Percentiles rank a stretch among this genome's conserved stretches.
phyloP scores from a whole-genome alignment of 495 filamentous ascomycete species.

The Aspergillus wentii region DNA sequence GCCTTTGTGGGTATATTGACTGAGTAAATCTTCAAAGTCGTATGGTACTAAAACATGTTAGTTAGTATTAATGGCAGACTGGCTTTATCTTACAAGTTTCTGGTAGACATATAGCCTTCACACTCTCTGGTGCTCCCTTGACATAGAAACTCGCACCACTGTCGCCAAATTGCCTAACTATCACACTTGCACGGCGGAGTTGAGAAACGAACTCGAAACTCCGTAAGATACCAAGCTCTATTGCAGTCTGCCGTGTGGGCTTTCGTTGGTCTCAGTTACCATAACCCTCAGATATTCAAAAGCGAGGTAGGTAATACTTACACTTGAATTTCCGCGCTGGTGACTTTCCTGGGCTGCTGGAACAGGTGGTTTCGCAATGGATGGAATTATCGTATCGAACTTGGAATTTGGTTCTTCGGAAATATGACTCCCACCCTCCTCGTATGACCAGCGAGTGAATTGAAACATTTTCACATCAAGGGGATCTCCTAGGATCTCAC shows the following conservation, averaged over 20 bases:
- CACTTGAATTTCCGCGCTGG: slow-evolving; percentile 20
- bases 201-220: slow-evolving; percentile 96
- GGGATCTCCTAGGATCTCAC: slow-evolving; percentile 86
- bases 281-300: neutral
- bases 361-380: slow-evolving; percentile 77
- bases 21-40: slow-evolving; percentile 84
- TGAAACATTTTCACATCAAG: slow-evolving; percentile 99
- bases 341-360: neutral
- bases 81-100: slow-evolving; percentile 60
- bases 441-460: slow-evolving; percentile 89
- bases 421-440: slow-evolving; percentile 63
- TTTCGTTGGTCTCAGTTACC: slow-evolving; percentile 10
- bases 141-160: slow-evolving; percentile 80
- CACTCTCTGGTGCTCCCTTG: slow-evolving; percentile 95
- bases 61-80: slow-evolving; percentile 4
- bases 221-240: slow-evolving; percentile 84
- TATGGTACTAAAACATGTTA: slow-evolving; percentile 56
- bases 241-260: no score
- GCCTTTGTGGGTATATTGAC: slow-evolving; percentile 88
- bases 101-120: slow-evolving; percentile 82
- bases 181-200: slow-evolving; percentile 87
- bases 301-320: slow-evolving; percentile 11
- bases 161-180: slow-evolving; percentile 81
- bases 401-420: slow-evolving; percentile 52
- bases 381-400: slow-evolving; percentile 64